Conservation (phyloP, 2,329 filamentous ascomycete species). For the Chaetothyriales sp. region DNA sequence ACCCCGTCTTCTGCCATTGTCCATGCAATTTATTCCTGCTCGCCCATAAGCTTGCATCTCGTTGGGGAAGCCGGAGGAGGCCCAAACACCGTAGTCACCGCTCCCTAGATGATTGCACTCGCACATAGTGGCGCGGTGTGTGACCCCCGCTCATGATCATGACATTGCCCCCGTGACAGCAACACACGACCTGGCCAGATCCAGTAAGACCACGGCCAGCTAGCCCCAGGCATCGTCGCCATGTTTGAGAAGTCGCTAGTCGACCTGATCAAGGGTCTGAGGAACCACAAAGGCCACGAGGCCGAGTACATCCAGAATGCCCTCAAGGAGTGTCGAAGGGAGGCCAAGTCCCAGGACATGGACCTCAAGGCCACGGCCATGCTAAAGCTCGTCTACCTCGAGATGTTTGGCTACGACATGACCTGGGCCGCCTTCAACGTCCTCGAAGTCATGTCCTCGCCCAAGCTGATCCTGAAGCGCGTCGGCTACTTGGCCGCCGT, state of each 20-base stretch:
- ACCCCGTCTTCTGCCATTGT: neutral
- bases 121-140: neutral
- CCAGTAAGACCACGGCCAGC: neutral
- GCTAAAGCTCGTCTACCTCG: conserved; percentile 89
- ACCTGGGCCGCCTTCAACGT: conserved; percentile 98
- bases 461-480: conserved; percentile 88
- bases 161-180: neutral
- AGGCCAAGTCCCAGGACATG: conserved; percentile 89
- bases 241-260: conserved; percentile 99
- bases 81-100: neutral
- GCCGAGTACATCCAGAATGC: conserved; percentile 88
- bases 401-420: conserved; percentile 99
- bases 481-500: conserved; percentile 91
- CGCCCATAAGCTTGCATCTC: neutral
- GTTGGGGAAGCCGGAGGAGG: neutral
- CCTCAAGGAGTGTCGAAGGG: conserved; percentile 85
- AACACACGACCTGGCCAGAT: neutral
- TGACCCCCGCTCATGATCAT: neutral
- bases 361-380: conserved; percentile 93
- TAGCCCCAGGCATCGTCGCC: conserved; percentile 4
- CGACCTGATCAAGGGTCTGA: conserved; percentile 91
- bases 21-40: neutral
- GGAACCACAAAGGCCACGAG: conserved; percentile 90
- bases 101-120: neutral
- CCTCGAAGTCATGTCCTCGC: conserved; percentile 94